Evolutionary conservation across 148 eudicot genomes (phyloP).

Genomic region (Hydrangea macrophylla): DNA sequence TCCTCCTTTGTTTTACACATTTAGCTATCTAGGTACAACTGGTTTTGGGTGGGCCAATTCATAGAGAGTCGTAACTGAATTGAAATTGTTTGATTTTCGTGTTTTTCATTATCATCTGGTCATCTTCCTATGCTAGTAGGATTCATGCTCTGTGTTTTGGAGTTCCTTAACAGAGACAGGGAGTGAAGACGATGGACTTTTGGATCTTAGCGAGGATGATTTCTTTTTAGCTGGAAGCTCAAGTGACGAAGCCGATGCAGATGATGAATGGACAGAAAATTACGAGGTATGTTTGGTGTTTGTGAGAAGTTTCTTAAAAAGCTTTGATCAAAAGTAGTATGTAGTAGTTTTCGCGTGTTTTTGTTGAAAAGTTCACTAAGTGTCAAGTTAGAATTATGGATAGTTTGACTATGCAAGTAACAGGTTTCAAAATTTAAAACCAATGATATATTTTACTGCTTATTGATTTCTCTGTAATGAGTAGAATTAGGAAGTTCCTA

Average conservation of each 20-base stretch:
- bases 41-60: background rate
- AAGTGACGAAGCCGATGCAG: constrained; percentile 93
- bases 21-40: background rate
- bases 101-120: background rate
- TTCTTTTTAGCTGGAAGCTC: constrained; percentile 77
- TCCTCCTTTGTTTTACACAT: background rate
- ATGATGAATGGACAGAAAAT: constrained; percentile 91
- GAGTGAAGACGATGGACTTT: constrained; percentile 89
- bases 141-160: background rate
- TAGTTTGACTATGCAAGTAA: too few relatives aligned
- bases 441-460: too few relatives aligned
- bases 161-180: constrained; percentile 75
- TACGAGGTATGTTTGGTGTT: constrained; percentile 48
- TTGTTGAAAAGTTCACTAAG: too few relatives aligned
- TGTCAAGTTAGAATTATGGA: too few relatives aligned
- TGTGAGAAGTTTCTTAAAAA: too few relatives aligned
- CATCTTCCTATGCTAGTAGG: background rate
- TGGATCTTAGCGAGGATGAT: constrained; percentile 85
- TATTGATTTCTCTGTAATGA: too few relatives aligned
- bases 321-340: too few relatives aligned
- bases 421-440: too few relatives aligned
- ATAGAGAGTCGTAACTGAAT: background rate
- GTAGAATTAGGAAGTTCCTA: too few relatives aligned
- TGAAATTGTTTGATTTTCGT: background rate
- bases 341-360: too few relatives aligned